Evolutionary conservation across 495 filamentous ascomycete species (phyloP), one percentile per base, ranked within the genome.

Genomic region (Parathielavia appendiculata): DNA sequence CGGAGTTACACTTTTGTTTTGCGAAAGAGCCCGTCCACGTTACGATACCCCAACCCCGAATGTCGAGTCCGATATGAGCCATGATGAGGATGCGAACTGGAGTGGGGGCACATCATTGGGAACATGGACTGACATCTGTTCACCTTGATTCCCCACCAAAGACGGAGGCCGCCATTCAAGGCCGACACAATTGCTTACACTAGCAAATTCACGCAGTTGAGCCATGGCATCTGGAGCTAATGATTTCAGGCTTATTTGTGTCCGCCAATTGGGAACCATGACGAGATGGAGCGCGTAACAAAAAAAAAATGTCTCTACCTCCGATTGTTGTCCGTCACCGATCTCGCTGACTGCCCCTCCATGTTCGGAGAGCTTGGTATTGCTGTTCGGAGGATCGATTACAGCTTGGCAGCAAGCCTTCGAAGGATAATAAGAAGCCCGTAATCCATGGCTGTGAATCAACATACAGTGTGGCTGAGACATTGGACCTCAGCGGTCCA

Each of bases 171-270:
- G 49, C 53, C 10, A 19, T 38, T 41, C 35, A n/a, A 47, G 46
- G 57, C 46, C 47, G 51, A 52, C 52, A 50, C 51, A 59, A 51
- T 54, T 35, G 56, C 60, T 56, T 54, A 46, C 56, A 51, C 26
- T 30, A 30, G 26, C 60, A 63, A 63, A 63, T 63, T 63, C 60
- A 51, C 60, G 60, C 56, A 59, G 11, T 41, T 55, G 34, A 32
- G 26, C 23, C 41, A 44, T 38, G 34, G 40, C 7, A 17, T 41
- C 38, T 34, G 54, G 51, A 49, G 54, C 55, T 58, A 57, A 49
- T 39, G 60, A 62, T 35, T 57, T 62, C 60, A 62, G 60, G 60
- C 60, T 62, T 34, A 57, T 62, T 57, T 50, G 16, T 8, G 17
- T 39, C 13, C 51, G 47, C 60, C 60, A 63, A 63, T 63, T 51